These are phyloP conservation scores for Calonectria montana DNA, from an alignment of 2,329 filamentous ascomycete genomes.

Conservation along the genomic window DNA sequence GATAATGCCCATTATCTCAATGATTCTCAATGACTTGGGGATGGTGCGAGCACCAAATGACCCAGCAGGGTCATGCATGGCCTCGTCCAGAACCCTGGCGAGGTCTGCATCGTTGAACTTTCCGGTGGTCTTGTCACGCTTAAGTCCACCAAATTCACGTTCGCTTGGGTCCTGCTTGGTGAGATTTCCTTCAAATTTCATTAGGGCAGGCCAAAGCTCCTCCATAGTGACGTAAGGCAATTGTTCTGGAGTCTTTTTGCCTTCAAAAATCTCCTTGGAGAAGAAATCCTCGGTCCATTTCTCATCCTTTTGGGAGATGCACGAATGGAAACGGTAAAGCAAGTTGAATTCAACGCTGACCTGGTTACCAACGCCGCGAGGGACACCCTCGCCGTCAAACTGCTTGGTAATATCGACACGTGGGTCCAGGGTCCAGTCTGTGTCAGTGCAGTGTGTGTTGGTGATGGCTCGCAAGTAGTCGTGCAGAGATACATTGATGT, in stretches of 20 bases:
- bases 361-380: slow-evolving; percentile 72
- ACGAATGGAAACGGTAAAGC: slow-evolving; percentile 74
- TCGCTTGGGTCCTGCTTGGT: slow-evolving; percentile 52
- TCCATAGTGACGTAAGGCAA: slow-evolving; percentile 47
- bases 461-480: slow-evolving; percentile 73
- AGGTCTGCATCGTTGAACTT: slow-evolving; percentile 68
- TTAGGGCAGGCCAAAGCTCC: slow-evolving; percentile 34
- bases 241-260: slow-evolving; percentile 48
- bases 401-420: slow-evolving; percentile 61
- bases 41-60: slow-evolving; percentile 70
- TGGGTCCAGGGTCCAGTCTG: slow-evolving; percentile 72
- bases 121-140: slow-evolving; percentile 59
- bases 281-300: slow-evolving; percentile 70
- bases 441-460: slow-evolving; percentile 68
- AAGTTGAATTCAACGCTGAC: slow-evolving; percentile 77
- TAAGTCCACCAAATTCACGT: slow-evolving; percentile 60
- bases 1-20: slow-evolving; percentile 74
- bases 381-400: slow-evolving; percentile 58
- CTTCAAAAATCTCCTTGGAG: slow-evolving; percentile 36
- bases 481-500: slow-evolving; percentile 66
- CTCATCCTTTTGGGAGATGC: slow-evolving; percentile 70
- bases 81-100: slow-evolving; percentile 64
- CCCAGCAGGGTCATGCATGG: slow-evolving; percentile 70
- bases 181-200: slow-evolving; percentile 27
- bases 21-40: slow-evolving; percentile 66